Conservation (phyloP, 2,329 filamentous ascomycete genomes). For the Aspergillus fischeri region DNA sequence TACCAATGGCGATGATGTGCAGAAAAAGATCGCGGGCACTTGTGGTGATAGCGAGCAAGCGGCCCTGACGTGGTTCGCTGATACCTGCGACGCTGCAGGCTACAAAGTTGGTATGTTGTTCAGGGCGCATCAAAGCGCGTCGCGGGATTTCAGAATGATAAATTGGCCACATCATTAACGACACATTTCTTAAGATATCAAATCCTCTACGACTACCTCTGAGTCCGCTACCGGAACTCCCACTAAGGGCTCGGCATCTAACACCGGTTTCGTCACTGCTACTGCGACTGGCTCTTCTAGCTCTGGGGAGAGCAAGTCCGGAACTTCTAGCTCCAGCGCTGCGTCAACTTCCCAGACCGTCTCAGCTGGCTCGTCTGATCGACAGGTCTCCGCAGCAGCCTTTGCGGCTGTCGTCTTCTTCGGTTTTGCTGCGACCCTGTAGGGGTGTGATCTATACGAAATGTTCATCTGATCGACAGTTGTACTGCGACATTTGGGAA, state of each 20-base stretch:
- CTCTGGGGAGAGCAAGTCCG: slow-evolving; percentile 10
- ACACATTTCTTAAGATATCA: slow-evolving; percentile 5
- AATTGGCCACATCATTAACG: slow-evolving; percentile 3
- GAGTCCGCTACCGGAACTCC: slow-evolving; percentile 22
- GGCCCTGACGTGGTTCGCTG: slow-evolving; percentile 37
- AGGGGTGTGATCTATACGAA: slow-evolving; percentile 5
- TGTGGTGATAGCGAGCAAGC: slow-evolving; percentile 31
- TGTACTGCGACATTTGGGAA: background rate
- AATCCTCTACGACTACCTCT: slow-evolving; percentile 10
- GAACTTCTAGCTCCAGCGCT: slow-evolving; percentile 17
- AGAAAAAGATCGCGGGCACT: slow-evolving; percentile 32
- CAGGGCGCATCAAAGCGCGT: background rate
- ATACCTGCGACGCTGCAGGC: slow-evolving; percentile 37
- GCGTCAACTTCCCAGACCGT: slow-evolving; percentile 18
- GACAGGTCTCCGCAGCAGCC: slow-evolving; percentile 33
- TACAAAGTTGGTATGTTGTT: slow-evolving; percentile 35
- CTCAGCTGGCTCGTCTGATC: slow-evolving; percentile 25
- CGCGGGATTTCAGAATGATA: background rate
- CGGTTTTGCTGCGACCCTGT: slow-evolving; percentile 38
- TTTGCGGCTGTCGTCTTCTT: slow-evolving; percentile 40
- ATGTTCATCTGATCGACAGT: background rate
- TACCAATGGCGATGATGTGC: slow-evolving; percentile 29
- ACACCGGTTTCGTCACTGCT: slow-evolving; percentile 9
- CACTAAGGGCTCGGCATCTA: slow-evolving; percentile 7
- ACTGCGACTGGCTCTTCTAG: slow-evolving; percentile 12